Evolutionary conservation across 331 rosid genomes (phyloP).

Genomic region (Quercus tomentella): DNA sequence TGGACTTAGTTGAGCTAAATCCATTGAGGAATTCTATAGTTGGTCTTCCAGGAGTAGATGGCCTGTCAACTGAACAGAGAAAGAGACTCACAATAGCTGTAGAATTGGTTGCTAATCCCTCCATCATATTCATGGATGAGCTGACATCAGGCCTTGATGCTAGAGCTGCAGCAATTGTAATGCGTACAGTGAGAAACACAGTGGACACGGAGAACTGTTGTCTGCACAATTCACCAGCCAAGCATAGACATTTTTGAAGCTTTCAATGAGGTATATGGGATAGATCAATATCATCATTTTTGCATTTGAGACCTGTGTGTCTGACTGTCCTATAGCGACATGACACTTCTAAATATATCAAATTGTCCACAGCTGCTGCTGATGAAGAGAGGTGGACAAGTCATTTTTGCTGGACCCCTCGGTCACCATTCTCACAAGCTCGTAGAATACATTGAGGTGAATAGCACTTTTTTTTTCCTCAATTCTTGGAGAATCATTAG

Average conservation of each 20-base stretch:
- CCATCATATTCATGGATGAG: constrained; percentile 75
- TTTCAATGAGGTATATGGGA: constrained; percentile 57
- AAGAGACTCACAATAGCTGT: constrained; percentile 76
- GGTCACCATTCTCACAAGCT: constrained; percentile 52
- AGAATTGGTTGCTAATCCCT: constrained; percentile 73
- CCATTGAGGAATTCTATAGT: constrained; percentile 56
- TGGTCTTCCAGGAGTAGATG: constrained; percentile 70
- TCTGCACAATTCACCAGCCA: constrained; percentile 86
- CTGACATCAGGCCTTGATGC: constrained; percentile 82
- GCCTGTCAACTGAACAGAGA: constrained; percentile 69
- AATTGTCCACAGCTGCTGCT: constrained; percentile 51
- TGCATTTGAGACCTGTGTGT: neutral
- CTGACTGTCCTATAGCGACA: neutral
- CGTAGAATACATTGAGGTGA: constrained; percentile 57
- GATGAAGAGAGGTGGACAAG: constrained; percentile 78
- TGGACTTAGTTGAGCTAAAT: constrained; percentile 61
- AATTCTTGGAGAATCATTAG: neutral
- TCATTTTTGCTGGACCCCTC: constrained; percentile 58
- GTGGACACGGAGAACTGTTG: constrained; percentile 69
- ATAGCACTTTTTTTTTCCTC: neutral
- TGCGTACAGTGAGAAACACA: constrained; percentile 69
- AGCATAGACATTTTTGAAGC: constrained; percentile 77
- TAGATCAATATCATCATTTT: neutral
- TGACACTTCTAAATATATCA: neutral
- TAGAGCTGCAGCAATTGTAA: constrained; percentile 66